Evolutionary conservation across 1,284 basidiomycete species (phyloP).

Genomic region (Ganoderma sp.): DNA sequence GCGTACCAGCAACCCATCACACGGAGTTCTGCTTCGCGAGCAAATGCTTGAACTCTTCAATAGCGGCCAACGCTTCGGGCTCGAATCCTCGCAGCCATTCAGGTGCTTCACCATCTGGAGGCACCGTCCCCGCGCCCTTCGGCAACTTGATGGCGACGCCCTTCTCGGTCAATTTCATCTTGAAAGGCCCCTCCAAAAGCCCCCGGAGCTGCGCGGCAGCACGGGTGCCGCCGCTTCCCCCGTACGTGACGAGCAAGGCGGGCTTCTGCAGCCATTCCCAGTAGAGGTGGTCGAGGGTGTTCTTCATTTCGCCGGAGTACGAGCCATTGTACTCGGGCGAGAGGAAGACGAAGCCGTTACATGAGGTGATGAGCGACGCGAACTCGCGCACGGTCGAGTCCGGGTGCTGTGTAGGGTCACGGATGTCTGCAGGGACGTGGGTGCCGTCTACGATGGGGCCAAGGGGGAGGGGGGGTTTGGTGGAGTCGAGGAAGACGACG

Average conservation of each 20-base stretch:
- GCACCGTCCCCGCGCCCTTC: constrained; percentile 31
- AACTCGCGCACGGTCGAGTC: constrained; percentile 37
- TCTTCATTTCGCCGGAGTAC: constrained; percentile 42
- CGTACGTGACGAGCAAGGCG: constrained; percentile 38
- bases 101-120: constrained; percentile 24
- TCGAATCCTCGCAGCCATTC: constrained; percentile 37
- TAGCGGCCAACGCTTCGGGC: constrained; percentile 30
- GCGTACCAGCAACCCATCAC: neutral
- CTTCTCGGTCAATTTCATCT: constrained; percentile 33
- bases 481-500: constrained; percentile 37
- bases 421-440: constrained; percentile 36
- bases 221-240: constrained; percentile 34
- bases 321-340: constrained; percentile 41
- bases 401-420: constrained; percentile 35
- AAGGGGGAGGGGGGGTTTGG: constrained; percentile 35
- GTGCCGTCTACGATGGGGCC: constrained; percentile 39
- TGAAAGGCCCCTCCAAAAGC: constrained; percentile 33
- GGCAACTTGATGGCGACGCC: constrained; percentile 36
- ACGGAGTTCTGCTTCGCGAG: constrained; percentile 9
- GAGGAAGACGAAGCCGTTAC: constrained; percentile 38
- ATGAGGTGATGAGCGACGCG: constrained; percentile 37
- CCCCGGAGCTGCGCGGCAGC: constrained; percentile 32
- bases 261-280: constrained; percentile 42
- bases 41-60: constrained; percentile 32
- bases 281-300: constrained; percentile 41